Conservation (phyloP, 1,284 basidiomycete species). For the Melampsora larici-populina region DNA sequence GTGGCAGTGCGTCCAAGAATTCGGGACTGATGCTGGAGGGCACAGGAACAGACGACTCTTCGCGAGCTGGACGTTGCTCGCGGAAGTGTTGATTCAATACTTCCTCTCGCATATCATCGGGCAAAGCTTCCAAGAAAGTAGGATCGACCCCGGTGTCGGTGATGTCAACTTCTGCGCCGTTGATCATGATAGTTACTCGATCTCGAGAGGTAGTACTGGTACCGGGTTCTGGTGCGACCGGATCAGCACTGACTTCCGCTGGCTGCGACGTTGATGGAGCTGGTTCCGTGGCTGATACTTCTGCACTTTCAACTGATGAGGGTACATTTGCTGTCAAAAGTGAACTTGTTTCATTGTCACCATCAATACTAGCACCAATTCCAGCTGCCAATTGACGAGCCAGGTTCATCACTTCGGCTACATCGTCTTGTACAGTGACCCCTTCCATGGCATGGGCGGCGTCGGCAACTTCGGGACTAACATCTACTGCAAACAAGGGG, state of each 20-base stretch:
- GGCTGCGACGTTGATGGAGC: constrained; percentile 44
- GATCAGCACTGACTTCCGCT: too few relatives aligned
- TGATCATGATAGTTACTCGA: constrained; percentile 80
- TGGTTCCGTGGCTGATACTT: constrained; percentile 46
- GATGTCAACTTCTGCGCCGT: constrained; percentile 92
- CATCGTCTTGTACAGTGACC: constrained; percentile 44
- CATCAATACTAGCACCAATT: constrained; percentile 49
- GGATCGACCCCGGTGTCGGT: constrained; percentile 98
- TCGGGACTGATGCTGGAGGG: constrained; percentile 85
- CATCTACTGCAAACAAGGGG: not conserved
- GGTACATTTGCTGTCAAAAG: not conserved
- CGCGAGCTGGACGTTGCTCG: constrained; percentile 63
- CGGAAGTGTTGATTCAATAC: constrained; percentile 95
- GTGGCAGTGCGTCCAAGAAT: constrained; percentile 92
- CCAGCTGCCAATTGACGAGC: constrained; percentile 50
- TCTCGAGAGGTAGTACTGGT: constrained; percentile 51
- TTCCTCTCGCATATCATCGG: constrained; percentile 98
- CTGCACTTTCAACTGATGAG: constrained; percentile 51
- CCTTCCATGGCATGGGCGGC: constrained; percentile 44
- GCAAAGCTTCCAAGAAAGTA: constrained; percentile 93
- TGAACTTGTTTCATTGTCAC: constrained; percentile 45
- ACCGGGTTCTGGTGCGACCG: constrained; percentile 30
- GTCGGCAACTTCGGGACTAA: constrained; percentile 15
- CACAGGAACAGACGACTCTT: constrained; percentile 63
- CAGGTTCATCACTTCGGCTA: constrained; percentile 48